Evolutionary conservation across 2,329 filamentous ascomycete species (phyloP).

Genomic region (Ophiostoma pallidulum): DNA sequence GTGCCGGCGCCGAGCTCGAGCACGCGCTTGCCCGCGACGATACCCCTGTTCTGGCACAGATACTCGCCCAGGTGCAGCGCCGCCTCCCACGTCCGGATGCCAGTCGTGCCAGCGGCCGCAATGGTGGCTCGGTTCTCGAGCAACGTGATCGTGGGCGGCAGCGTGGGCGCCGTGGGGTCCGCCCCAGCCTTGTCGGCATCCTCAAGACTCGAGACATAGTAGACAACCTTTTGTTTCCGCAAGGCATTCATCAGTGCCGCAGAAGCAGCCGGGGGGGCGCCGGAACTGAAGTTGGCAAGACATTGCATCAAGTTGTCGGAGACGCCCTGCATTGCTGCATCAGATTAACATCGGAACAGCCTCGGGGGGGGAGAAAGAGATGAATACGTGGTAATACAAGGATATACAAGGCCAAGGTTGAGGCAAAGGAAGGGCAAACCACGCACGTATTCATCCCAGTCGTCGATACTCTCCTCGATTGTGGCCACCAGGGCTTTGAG

Average conservation of each 20-base stretch:
- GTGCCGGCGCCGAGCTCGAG: slow-evolving; percentile 71
- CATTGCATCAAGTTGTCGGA: slow-evolving; percentile 68
- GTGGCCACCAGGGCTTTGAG: slow-evolving; percentile 62
- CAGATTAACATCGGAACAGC: not conserved
- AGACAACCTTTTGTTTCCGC: slow-evolving; percentile 66
- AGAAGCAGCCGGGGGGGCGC: slow-evolving; percentile 52
- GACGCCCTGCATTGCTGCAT: slow-evolving; percentile 54
- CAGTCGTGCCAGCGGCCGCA: slow-evolving; percentile 62
- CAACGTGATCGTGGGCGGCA: slow-evolving; percentile 40
- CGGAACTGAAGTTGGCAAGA: slow-evolving; percentile 54
- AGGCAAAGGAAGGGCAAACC: not conserved
- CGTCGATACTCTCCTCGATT: slow-evolving; percentile 64
- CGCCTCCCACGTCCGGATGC: slow-evolving; percentile 73
- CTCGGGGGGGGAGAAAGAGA: not conserved
- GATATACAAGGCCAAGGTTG: no score
- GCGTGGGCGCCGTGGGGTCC: no score
- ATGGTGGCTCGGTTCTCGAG: slow-evolving; percentile 62
- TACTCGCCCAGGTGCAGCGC: slow-evolving; percentile 64
- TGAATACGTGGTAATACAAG: no score
- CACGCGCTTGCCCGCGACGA: slow-evolving; percentile 46
- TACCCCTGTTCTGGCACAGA: slow-evolving; percentile 39
- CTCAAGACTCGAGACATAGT: slow-evolving; percentile 38
- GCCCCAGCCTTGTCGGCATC: slow-evolving; percentile 20
- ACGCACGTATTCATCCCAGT: slow-evolving; percentile 84
- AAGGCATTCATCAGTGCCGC: slow-evolving; percentile 48